phyloP scores from a whole-genome alignment of 345 rosid species.

The Litchi chinensis region DNA sequence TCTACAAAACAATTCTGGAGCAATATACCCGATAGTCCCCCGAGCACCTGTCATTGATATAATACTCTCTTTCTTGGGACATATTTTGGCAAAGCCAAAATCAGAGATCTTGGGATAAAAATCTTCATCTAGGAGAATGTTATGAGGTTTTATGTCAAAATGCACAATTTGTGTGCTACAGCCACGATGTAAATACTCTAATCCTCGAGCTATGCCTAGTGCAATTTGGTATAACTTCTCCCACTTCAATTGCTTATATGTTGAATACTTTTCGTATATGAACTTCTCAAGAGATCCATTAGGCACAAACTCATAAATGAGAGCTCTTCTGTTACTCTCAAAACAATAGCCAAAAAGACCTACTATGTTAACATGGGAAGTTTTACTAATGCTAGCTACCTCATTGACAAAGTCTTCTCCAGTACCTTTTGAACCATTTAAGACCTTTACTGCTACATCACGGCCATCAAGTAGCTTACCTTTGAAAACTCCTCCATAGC shows the following conservation, averaged over 20 bases:
- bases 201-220: neutral
- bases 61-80: neutral
- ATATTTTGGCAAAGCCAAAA: neutral
- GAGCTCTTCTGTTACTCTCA: neutral
- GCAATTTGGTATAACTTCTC: neutral
- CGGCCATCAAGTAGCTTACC: slow-evolving; percentile 3
- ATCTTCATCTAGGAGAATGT: neutral
- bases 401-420: neutral
- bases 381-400: neutral
- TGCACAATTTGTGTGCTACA: neutral
- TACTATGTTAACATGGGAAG: neutral
- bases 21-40: neutral
- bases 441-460: neutral
- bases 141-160: neutral
- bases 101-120: neutral
- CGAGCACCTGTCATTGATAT: neutral
- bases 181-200: slow-evolving; percentile 3
- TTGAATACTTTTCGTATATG: neutral
- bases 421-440: neutral
- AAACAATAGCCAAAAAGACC: neutral
- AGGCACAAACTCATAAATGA: neutral
- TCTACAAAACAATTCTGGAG: neutral
- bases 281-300: neutral
- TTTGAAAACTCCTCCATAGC: neutral
- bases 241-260: neutral